Evolutionary conservation across 2,329 filamentous ascomycete species (phyloP).

Genomic region (Cordyceps tenuipes): DNA sequence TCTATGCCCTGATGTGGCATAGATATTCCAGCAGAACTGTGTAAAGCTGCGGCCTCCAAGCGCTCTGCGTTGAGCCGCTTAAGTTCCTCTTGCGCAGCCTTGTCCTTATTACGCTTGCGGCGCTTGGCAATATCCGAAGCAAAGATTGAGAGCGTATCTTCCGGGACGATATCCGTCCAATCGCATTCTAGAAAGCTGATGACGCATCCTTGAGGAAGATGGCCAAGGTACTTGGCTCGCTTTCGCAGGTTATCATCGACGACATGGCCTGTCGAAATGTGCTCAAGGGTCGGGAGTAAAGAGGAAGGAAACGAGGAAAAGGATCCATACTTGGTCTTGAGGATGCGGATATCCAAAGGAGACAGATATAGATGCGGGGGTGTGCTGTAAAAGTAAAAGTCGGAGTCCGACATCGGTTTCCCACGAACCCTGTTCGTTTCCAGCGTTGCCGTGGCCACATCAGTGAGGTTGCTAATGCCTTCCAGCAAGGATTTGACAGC

Average conservation of each 20-base stretch:
- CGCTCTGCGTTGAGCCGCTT: conserved; percentile 76
- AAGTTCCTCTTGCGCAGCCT: conserved; percentile 78
- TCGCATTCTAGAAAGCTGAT: conserved; percentile 89
- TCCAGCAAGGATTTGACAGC: conserved; percentile 69
- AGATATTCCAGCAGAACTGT: conserved; percentile 36
- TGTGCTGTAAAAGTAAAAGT: conserved; percentile 83
- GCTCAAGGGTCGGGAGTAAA: conserved; percentile 78
- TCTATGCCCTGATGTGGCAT: conserved; percentile 30
- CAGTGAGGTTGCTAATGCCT: conserved; percentile 46
- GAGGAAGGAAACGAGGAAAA: conserved; percentile 79
- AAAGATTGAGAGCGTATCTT: conserved; percentile 68
- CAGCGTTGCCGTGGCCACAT: conserved; percentile 16
- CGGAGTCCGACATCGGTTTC: conserved; percentile 30
- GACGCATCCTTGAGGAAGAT: conserved; percentile 84
- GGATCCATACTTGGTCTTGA: conserved; percentile 79
- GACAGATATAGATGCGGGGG: conserved; percentile 84
- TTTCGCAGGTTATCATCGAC: conserved; percentile 79
- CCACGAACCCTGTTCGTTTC: conserved; percentile 13
- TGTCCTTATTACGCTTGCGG: conserved; percentile 70
- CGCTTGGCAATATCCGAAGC: conserved; percentile 67
- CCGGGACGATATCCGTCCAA: conserved; percentile 81
- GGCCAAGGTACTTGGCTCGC: conserved; percentile 76
- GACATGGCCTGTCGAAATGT: conserved; percentile 78
- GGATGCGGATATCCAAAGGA: conserved; percentile 81
- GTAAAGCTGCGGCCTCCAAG: conserved; percentile 62